Evolutionary conservation across 176 grass and related monocot species (phyloP), one percentile per base, ranked within the genome.

Genomic region (Lolium multiflorum): DNA sequence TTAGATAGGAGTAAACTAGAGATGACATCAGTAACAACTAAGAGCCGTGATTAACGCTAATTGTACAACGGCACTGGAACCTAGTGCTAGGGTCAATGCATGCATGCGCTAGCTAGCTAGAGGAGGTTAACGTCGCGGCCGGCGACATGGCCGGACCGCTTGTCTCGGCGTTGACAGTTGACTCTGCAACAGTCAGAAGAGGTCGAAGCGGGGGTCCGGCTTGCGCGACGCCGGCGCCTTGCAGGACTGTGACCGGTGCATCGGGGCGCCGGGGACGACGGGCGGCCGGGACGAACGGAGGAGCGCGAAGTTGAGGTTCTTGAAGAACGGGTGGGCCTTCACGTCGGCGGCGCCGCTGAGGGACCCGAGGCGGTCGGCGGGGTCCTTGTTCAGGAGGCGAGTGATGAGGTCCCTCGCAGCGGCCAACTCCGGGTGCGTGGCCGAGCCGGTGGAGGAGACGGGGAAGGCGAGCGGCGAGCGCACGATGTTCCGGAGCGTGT

Each of bases 281-380:
- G 97, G 94, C 13, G 94, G 97, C 0, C 90, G 82, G 0, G 80
- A 64, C 0, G 92, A 90, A 18, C 97, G 86, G 71, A 99, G 85
- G 10, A 99, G 87, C 6, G 97, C 97, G 18, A 99, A 76, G 84
- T 96, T 99, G 60, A 96, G n/a, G 18, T 65, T 74, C 1, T 28
- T 50, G 79, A 99, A 99, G 92, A 99, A 99, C 0, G 81, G 77
- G 85, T 99, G 97, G 0, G 89, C 75, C 85, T 92, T 99, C 5
- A 99, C 87, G 68, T 96, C 92, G 1, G 92, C 94, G 1, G 97
- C 90, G 18, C 97, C 97, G 18, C 90, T 78, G 0, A 60, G 73
- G 1, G 94, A 92, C 0, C 97, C 97, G 4, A 99, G 87, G 0
- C 97, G 90, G 7, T 38, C 2, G 3, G n/a, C 14, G 0, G 97